Percentiles rank a stretch among this genome's conserved stretches.
phyloP scores from a whole-genome alignment of 1,139 yeast genomes.

The Debaryomyces robertsiae region DNA sequence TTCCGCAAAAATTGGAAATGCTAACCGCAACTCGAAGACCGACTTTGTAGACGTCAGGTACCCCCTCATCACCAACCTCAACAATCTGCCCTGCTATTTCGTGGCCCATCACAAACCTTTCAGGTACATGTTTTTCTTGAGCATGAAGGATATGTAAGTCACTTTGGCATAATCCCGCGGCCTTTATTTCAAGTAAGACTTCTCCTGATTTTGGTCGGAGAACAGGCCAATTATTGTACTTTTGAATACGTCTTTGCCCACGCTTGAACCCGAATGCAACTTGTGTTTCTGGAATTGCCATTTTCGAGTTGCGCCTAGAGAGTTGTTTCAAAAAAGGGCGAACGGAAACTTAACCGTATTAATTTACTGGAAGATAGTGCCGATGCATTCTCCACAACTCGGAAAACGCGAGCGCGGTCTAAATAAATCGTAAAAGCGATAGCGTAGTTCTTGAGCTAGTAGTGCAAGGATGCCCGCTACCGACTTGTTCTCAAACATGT shows the following conservation, averaged over 20 bases:
- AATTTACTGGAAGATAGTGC: too few relatives aligned
- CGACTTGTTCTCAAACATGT: too few relatives aligned
- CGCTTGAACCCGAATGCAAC: conserved; percentile 29
- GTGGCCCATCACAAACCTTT: conserved; percentile 55
- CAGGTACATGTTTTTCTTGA: conserved; percentile 23
- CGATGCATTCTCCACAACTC: too few relatives aligned
- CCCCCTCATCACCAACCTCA: conserved; percentile 36
- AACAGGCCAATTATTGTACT: conserved; percentile 36
- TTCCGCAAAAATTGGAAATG: conserved; percentile 47
- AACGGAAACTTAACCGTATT: too few relatives aligned
- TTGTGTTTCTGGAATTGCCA: conserved; percentile 20
- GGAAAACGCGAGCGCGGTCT: too few relatives aligned
- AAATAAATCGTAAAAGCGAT: too few relatives aligned
- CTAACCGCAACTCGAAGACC: conserved; percentile 43
- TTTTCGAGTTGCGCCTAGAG: neutral
- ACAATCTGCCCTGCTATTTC: conserved; percentile 56
- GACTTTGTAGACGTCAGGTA: conserved; percentile 29
- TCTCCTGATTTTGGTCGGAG: conserved; percentile 38
- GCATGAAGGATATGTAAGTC: conserved; percentile 49
- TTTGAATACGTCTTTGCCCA: conserved; percentile 24
- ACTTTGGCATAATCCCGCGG: conserved; percentile 56
- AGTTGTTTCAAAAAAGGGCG: too few relatives aligned
- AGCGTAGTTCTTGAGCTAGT: too few relatives aligned
- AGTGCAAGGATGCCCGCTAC: too few relatives aligned
- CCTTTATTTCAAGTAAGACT: conserved; percentile 49